phyloP scores from a whole-genome alignment of 2,329 filamentous ascomycete species.

The Clonostachys rhizophaga region DNA sequence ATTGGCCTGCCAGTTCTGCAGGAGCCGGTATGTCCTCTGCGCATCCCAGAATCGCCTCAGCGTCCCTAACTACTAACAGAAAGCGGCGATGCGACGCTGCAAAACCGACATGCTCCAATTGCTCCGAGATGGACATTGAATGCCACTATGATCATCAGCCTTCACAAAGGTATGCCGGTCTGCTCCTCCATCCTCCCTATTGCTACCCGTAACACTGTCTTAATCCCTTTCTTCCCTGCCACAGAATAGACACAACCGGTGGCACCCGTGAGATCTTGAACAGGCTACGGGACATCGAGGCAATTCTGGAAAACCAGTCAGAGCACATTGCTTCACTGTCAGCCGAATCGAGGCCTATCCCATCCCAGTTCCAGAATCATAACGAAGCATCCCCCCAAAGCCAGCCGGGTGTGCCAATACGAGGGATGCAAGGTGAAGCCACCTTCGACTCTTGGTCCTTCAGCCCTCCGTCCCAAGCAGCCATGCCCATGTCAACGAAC shows the following conservation, averaged over 20 bases:
- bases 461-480: not conserved
- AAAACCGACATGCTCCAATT: constrained; percentile 14
- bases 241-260: constrained; percentile 18
- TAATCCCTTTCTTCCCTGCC: not conserved
- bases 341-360: not conserved
- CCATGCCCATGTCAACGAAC: constrained; percentile 3
- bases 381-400: constrained; percentile 8
- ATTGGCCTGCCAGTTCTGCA: constrained; percentile 19
- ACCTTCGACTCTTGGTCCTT: not conserved
- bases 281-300: constrained; percentile 16
- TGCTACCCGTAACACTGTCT: constrained; percentile 8
- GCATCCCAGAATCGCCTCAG: too few relatives aligned
- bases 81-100: constrained; percentile 19
- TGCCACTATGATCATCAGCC: constrained; percentile 19
- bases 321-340: constrained; percentile 9
- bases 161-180: constrained; percentile 10
- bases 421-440: constrained; percentile 1
- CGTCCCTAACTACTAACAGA: constrained; percentile 6
- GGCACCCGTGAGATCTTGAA: constrained; percentile 17
- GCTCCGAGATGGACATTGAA: constrained; percentile 13
- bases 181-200: not conserved
- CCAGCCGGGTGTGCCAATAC: constrained; percentile 6
- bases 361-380: not conserved
- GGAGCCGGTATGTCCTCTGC: constrained; percentile 11
- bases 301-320: constrained; percentile 11